phyloP scores from a whole-genome alignment of 139 green algal genomes.

The Chlamydomonas sphaeroides region DNA sequence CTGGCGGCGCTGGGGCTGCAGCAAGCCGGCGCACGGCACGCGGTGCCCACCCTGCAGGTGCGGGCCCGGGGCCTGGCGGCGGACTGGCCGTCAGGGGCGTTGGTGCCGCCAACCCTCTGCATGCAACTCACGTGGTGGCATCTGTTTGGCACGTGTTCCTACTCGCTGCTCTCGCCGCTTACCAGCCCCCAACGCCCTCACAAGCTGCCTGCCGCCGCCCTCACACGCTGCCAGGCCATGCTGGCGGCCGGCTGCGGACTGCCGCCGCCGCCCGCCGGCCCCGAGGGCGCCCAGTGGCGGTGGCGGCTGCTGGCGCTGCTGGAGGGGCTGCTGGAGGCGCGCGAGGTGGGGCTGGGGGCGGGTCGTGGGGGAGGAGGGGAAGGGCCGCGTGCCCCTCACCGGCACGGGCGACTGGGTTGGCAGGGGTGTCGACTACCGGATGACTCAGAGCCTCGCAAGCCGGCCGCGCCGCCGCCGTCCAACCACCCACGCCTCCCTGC shows the following conservation, averaged over 20 bases:
- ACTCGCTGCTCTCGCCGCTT: too few relatives aligned
- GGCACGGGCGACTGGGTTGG: too few relatives aligned
- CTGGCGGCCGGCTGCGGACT: background rate
- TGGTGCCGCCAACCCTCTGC: too few relatives aligned
- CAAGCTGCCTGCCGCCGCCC: too few relatives aligned
- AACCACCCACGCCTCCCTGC: too few relatives aligned
- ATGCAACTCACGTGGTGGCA: too few relatives aligned
- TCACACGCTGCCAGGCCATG: background rate
- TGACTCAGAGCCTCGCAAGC: too few relatives aligned
- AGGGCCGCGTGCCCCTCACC: too few relatives aligned
- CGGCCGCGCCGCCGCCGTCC: too few relatives aligned
- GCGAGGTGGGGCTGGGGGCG: background rate
- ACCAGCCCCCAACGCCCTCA: too few relatives aligned
- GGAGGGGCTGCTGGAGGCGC: conserved; percentile 27
- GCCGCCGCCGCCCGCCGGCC: background rate
- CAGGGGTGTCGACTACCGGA: too few relatives aligned
- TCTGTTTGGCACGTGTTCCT: too few relatives aligned
- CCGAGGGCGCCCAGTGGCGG: background rate
- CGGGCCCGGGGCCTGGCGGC: background rate
- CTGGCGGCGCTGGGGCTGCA: conserved; percentile 11
- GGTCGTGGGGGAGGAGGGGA: background rate
- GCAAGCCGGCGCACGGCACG: background rate
- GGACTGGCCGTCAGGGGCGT: background rate
- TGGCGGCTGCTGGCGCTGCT: conserved; percentile 35
- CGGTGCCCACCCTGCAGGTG: conserved; percentile 11